These are phyloP conservation scores for Leishmania arabica DNA, from an alignment of 208 protist genomes.

Conservation along the genomic window DNA sequence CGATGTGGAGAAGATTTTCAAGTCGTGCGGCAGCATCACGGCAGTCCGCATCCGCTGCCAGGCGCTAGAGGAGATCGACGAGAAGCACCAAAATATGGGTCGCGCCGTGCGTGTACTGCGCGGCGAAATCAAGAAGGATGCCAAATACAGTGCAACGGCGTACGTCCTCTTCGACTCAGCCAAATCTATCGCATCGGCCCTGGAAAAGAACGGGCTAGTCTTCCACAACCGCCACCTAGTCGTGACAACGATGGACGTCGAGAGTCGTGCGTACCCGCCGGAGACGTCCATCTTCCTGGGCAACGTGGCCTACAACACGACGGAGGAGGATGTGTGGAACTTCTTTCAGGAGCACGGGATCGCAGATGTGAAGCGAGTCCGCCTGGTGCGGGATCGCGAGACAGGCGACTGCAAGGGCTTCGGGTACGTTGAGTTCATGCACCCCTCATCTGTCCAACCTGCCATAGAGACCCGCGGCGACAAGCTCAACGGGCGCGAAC, in stretches of 20 bases:
- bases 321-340: slow-evolving; percentile 81
- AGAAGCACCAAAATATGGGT: slow-evolving; percentile 57
- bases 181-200: slow-evolving; percentile 34
- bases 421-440: slow-evolving; percentile 89
- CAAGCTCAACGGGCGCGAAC: slow-evolving; percentile 66
- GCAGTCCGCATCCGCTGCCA: slow-evolving; percentile 81
- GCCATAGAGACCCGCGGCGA: slow-evolving; percentile 73
- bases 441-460: slow-evolving; percentile 44
- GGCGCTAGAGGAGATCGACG: slow-evolving; percentile 51
- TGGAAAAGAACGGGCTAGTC: slow-evolving; percentile 70
- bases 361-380: slow-evolving; percentile 75
- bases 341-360: slow-evolving; percentile 88
- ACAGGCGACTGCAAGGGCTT: slow-evolving; percentile 88
- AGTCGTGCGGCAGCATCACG: slow-evolving; percentile 75
- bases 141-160: slow-evolving; percentile 75
- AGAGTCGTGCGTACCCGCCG: slow-evolving; percentile 70
- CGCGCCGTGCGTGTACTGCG: slow-evolving; percentile 85
- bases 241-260: slow-evolving; percentile 73
- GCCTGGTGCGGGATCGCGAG: slow-evolving; percentile 85
- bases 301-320: slow-evolving; percentile 86
- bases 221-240: slow-evolving; percentile 82
- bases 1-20: slow-evolving; percentile 80
- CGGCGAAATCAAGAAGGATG: slow-evolving; percentile 85
- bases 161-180: slow-evolving; percentile 81
- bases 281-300: slow-evolving; percentile 91